Conservation (phyloP, 225 moss, liverwort and hornwort genomes). For the Polytrichum formosum region DNA sequence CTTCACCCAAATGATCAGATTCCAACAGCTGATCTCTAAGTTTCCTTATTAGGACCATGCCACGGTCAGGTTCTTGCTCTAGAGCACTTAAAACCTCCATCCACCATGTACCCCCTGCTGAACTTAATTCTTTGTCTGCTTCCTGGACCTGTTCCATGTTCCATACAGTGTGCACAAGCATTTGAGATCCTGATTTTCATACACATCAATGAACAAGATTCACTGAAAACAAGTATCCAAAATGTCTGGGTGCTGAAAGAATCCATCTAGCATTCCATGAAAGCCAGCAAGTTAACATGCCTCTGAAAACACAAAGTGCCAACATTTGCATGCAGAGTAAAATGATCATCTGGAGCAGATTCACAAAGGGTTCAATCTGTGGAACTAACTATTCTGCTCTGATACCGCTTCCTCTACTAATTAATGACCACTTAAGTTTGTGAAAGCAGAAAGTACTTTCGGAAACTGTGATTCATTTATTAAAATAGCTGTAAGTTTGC, state of each 20-base stretch:
- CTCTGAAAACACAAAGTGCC: too few species aligned
- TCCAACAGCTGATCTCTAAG: slow-evolving; percentile 78
- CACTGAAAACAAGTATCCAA: background rate
- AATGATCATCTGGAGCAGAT: too few species aligned
- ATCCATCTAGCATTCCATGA: background rate
- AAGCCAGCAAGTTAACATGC: background rate
- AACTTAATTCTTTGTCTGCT: slow-evolving; percentile 53
- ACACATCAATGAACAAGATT: background rate
- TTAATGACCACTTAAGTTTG: too few species aligned
- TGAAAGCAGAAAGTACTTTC: too few species aligned
- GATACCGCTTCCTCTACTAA: too few species aligned
- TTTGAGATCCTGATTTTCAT: background rate
- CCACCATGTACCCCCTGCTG: slow-evolving; percentile 78
- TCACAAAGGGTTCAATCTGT: too few species aligned
- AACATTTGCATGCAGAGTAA: too few species aligned
- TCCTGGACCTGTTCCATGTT: slow-evolving; percentile 58
- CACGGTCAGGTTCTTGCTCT: slow-evolving; percentile 49
- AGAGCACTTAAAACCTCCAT: slow-evolving; percentile 58
- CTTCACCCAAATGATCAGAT: slow-evolving; percentile 68
- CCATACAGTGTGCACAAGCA: slow-evolving; percentile 5
- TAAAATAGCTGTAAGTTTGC: too few species aligned
- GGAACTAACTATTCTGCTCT: too few species aligned
- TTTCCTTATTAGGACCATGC: slow-evolving; percentile 61
- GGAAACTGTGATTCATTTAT: too few species aligned
- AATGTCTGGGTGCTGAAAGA: background rate